Percentiles rank a stretch among this genome's conserved stretches.
phyloP scores from a whole-genome alignment of 2,329 filamentous ascomycete genomes.

The Aspergillus tanneri region DNA sequence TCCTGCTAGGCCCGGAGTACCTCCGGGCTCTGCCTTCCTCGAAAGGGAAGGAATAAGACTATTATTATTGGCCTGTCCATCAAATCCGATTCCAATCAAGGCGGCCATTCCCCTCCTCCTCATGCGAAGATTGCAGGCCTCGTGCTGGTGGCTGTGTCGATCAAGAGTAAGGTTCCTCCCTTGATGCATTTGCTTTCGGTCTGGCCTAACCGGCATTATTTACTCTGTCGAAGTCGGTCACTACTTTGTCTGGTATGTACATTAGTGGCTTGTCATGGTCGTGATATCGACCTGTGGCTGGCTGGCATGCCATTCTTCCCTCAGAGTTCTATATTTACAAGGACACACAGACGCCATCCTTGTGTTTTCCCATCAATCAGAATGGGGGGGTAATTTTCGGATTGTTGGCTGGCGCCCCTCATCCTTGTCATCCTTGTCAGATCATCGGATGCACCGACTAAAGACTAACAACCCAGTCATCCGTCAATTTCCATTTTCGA shows the following conservation, averaged over 20 bases:
- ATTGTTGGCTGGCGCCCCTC: background rate
- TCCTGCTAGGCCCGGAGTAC: background rate
- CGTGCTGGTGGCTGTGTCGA: conserved; percentile 20
- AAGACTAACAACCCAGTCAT: too few species aligned
- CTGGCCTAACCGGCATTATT: conserved; percentile 11
- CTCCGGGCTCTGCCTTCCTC: too few species aligned
- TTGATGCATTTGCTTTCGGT: conserved; percentile 17
- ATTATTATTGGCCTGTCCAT: too few species aligned
- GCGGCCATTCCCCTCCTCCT: too few species aligned
- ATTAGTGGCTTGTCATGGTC: background rate
- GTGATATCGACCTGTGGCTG: background rate
- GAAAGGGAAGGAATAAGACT: too few species aligned
- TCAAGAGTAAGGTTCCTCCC: conserved; percentile 13
- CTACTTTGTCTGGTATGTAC: background rate
- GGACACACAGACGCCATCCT: too few species aligned
- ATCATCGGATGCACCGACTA: too few species aligned
- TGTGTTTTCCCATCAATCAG: background rate
- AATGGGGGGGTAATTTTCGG: background rate
- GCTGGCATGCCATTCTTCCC: background rate
- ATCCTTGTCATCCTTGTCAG: too few species aligned
- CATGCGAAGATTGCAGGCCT: too few species aligned
- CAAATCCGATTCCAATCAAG: too few species aligned
- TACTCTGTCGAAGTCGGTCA: background rate
- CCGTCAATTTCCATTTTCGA: background rate
- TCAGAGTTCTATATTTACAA: too few species aligned